These are phyloP conservation scores for Aspergillus spinulosporus DNA, from an alignment of 2,329 filamentous ascomycete genomes.

Conservation along the genomic window DNA sequence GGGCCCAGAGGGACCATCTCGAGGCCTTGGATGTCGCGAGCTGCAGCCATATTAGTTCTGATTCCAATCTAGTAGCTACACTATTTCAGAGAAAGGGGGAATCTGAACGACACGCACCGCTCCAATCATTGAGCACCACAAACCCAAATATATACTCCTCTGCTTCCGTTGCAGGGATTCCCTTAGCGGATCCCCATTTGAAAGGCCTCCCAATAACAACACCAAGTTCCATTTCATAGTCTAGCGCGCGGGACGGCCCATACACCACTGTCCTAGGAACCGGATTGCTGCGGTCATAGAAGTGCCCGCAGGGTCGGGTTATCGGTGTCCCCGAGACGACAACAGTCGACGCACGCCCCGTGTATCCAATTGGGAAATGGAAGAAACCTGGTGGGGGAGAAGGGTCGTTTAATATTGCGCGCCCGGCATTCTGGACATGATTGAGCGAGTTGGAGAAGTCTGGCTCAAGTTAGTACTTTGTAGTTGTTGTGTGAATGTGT, in stretches of 20 bases:
- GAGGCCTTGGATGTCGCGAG: conserved; percentile 57
- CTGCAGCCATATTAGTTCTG: conserved; percentile 6
- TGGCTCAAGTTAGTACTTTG: conserved; percentile 1
- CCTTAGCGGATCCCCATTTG: conserved; percentile 31
- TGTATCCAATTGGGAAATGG: conserved; percentile 55
- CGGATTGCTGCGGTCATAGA: conserved; percentile 21
- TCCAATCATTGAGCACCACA: conserved; percentile 64
- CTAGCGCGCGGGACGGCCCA: conserved; percentile 34
- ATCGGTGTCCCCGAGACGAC: conserved; percentile 52
- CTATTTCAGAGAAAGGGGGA: no score
- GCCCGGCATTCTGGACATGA: conserved; percentile 30
- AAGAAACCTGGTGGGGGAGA: conserved; percentile 41
- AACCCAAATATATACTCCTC: conserved; percentile 64
- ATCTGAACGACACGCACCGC: conserved; percentile 20
- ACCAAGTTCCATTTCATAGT: conserved; percentile 47
- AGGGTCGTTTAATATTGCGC: conserved; percentile 27
- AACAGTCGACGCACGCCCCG: conserved; percentile 57
- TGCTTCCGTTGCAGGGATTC: conserved; percentile 49
- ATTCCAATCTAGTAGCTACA: no score
- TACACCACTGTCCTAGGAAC: conserved; percentile 26
- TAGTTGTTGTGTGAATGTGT: no score
- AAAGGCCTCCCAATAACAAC: conserved; percentile 48
- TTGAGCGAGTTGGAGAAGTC: conserved; percentile 42
- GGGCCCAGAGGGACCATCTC: conserved; percentile 65
- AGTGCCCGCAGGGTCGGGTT: conserved; percentile 48